Percentiles rank a stretch among this genome's conserved stretches.
Conservation (phyloP, 2,329 filamentous ascomycete species). For the Sclerotinia nivalis region DNA sequence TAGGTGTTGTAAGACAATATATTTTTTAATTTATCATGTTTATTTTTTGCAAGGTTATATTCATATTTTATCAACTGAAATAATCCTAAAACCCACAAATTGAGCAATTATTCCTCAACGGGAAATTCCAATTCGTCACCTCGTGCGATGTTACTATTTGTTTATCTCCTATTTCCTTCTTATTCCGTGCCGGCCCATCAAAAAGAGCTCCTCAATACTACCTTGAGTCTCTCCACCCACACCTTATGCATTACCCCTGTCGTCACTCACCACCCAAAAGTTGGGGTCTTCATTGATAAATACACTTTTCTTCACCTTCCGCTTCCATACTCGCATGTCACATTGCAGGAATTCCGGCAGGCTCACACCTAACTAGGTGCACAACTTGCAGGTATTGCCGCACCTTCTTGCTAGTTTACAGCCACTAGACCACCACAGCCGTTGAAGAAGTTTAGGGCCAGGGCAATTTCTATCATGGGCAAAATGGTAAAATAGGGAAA, state of each 20-base stretch:
- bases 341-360: not conserved
- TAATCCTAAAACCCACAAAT: not conserved
- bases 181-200: conserved; percentile 1
- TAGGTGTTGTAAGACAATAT: not conserved
- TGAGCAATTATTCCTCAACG: not conserved
- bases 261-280: not conserved
- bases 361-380: not conserved
- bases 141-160: not conserved
- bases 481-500: not conserved
- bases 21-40: not conserved
- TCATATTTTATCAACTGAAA: not conserved
- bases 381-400: not conserved
- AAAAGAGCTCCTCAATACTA: not conserved
- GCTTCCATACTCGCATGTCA: not conserved
- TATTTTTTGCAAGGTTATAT: not conserved
- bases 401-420: not conserved
- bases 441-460: conserved; percentile 11
- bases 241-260: conserved; percentile 13
- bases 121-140: not conserved
- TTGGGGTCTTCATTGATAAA: not conserved
- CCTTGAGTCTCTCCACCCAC: conserved; percentile 5
- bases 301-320: not conserved
- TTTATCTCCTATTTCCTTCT: not conserved
- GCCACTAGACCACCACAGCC: conserved; percentile 1
- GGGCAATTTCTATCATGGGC: not conserved